Percentiles rank a stretch among this genome's conserved stretches.
These are phyloP conservation scores for Rhizopogon vesiculosus DNA, from an alignment of 768 basidiomycete genomes.

Conservation along the genomic window DNA sequence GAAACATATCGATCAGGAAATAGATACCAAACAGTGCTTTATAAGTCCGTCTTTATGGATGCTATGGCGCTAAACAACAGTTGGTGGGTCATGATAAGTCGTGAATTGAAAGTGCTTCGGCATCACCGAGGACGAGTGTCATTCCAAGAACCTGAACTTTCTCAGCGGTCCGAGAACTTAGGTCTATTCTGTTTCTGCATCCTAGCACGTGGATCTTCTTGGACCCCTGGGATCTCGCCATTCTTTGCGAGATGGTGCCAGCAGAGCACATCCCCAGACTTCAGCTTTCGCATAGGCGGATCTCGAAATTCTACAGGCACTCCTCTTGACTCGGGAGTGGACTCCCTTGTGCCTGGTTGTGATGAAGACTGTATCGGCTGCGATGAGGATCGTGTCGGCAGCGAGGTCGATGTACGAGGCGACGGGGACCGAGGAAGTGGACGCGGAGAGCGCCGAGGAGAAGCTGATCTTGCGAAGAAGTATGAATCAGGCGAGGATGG, in stretches of 20 bases:
- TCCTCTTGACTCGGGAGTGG: conserved; percentile 18
- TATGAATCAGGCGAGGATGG: conserved; percentile 21
- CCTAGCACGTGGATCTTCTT: conserved; percentile 55
- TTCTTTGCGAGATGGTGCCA: conserved; percentile 73
- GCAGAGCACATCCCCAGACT: conserved; percentile 58
- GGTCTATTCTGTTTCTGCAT: conserved; percentile 8
- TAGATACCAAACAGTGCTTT: conserved; percentile 21
- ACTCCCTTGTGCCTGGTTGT: conserved; percentile 9
- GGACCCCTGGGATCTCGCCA: conserved; percentile 69
- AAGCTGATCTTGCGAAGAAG: conserved; percentile 12
- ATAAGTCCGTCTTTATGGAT: conserved; percentile 11
- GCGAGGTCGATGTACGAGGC: conserved; percentile 6
- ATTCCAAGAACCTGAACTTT: conserved; percentile 3
- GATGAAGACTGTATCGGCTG: conserved; percentile 5
- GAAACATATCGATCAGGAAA: conserved; percentile 21
- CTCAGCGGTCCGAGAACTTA: conserved; percentile 24
- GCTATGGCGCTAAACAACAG: conserved; percentile 5
- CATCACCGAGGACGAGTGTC: not conserved
- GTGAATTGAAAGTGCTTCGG: conserved; percentile 7
- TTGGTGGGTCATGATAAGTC: conserved; percentile 23
- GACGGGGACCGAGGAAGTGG: conserved; percentile 10
- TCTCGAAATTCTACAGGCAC: conserved; percentile 37
- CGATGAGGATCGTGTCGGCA: conserved; percentile 1
- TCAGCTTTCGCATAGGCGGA: conserved; percentile 35
- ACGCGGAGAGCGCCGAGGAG: conserved; percentile 19